Conservation (phyloP, 2,329 filamentous ascomycete genomes). For the Paramyrothecium roridum region DNA sequence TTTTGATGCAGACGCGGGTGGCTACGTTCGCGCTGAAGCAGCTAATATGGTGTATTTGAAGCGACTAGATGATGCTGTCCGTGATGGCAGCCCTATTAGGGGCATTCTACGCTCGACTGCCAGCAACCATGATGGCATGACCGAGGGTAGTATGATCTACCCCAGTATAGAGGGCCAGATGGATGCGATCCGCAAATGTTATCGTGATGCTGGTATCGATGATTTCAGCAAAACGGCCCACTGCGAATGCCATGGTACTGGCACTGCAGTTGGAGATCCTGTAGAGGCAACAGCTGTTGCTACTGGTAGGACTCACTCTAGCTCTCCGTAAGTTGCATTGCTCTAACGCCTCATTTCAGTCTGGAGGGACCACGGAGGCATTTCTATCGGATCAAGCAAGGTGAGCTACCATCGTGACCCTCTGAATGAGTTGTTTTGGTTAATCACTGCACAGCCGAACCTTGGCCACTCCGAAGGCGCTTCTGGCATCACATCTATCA, state of each 20-base stretch:
- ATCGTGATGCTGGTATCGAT: constrained; percentile 14
- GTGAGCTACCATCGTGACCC: no score
- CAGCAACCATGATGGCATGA: constrained; percentile 34
- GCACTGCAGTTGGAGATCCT: constrained; percentile 34
- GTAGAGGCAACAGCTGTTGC: constrained; percentile 29
- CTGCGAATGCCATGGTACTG: constrained; percentile 33
- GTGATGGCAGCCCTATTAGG: constrained; percentile 29
- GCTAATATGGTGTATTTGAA: constrained; percentile 38
- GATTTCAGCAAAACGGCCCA: constrained; percentile 10
- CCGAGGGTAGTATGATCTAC: constrained; percentile 38
- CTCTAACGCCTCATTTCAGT: no score
- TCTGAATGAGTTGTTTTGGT: constrained; percentile 1
- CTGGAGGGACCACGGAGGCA: constrained; percentile 9
- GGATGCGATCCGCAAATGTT: constrained; percentile 20
- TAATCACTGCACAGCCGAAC: constrained; percentile 18
- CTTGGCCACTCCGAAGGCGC: constrained; percentile 27
- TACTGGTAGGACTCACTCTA: no score
- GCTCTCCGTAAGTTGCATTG: no score
- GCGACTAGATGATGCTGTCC: constrained; percentile 32
- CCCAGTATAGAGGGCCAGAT: constrained; percentile 27
- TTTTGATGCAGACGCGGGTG: constrained; percentile 29
- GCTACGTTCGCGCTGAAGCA: constrained; percentile 46
- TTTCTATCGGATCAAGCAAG: constrained; percentile 21
- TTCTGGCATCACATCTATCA: constrained; percentile 21
- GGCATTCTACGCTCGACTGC: constrained; percentile 30